phyloP scores from a whole-genome alignment of 2,329 filamentous ascomycete species.

The Penicillium sp. region DNA sequence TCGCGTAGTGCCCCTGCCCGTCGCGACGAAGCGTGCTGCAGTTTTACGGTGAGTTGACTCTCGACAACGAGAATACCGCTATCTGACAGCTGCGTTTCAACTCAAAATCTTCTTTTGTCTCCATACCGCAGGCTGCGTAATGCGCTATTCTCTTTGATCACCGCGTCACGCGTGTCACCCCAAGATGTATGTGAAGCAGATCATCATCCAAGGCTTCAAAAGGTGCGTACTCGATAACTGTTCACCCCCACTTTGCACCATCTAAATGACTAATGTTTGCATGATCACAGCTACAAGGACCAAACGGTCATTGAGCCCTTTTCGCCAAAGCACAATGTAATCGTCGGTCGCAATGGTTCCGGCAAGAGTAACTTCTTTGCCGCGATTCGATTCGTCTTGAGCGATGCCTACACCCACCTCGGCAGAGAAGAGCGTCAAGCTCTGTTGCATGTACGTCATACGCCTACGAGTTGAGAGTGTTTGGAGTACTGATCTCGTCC shows the following conservation, averaged over 20 bases:
- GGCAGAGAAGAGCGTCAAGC: constrained; percentile 93
- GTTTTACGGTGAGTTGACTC: background rate
- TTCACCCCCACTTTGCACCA: background rate
- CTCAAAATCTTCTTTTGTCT: background rate
- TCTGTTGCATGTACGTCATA: constrained; percentile 69
- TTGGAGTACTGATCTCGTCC: constrained; percentile 23
- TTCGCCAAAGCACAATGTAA: constrained; percentile 95
- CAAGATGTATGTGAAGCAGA: constrained; percentile 98
- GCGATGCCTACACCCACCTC: constrained; percentile 96
- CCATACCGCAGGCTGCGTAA: constrained; percentile 27
- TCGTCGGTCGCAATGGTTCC: constrained; percentile 97
- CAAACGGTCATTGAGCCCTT: constrained; percentile 99
- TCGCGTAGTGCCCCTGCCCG: constrained; percentile 18
- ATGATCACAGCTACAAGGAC: constrained; percentile 82
- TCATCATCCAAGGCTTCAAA: constrained; percentile 99
- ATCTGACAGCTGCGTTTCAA: background rate
- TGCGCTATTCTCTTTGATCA: constrained; percentile 30
- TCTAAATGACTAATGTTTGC: background rate
- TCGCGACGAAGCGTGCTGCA: constrained; percentile 15
- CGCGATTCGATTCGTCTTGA: constrained; percentile 95
- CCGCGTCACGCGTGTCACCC: constrained; percentile 32
- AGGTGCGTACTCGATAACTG: constrained; percentile 60
- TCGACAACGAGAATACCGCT: constrained; percentile 3
- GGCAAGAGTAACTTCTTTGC: constrained; percentile 99
- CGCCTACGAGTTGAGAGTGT: background rate